Evolutionary conservation across 495 filamentous ascomycete species (phyloP), one percentile per base, ranked within the genome.

Genomic region (Penicillium tannophilum): DNA sequence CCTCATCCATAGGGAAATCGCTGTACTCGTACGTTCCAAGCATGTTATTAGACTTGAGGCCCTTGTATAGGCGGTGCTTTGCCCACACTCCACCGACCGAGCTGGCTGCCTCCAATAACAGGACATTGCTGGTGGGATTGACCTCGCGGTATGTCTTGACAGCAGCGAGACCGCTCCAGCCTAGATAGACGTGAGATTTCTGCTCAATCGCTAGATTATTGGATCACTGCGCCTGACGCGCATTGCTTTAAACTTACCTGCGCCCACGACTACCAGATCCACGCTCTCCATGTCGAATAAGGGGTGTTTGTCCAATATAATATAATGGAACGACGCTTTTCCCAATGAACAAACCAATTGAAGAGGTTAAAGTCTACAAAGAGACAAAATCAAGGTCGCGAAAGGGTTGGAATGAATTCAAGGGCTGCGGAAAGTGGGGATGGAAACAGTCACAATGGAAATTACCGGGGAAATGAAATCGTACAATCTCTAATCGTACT

Each of bases 41-140:
- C 68, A 82, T 74, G 59, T 86, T 85, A 67, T 86, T 87, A 6
- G 87, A 83, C 52, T 84, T 85, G 23, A 93, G 80, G 10, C 86
- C 86, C 8, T 84, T 82, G 66, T 91, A 92, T 28, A 89, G 72
- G 0, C 85, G 75, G 33, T 87, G 72, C 35, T 81, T 72, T 5
- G 84, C 79, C 90, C 90, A 93, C 42, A 86, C 82, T 30, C 90
- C 90, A 8, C 90, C 90, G 26, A 92, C 66, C 0, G 84, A 81
- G 11, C 69, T 63, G 5, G 77, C 76, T 2, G 75, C 70, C 12
- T 90, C 88, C 31, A 88, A 63, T 0, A 90, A 67, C 3, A 79
- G 54, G 14, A 88, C 59, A 44, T 73, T 67, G 28, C 76, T 68
- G 23, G 64, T 67, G 28, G 84, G 84, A 51, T 86, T 72, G 49